Conservation (phyloP, 2,329 filamentous ascomycete genomes). For the Fusarium torreyae region DNA sequence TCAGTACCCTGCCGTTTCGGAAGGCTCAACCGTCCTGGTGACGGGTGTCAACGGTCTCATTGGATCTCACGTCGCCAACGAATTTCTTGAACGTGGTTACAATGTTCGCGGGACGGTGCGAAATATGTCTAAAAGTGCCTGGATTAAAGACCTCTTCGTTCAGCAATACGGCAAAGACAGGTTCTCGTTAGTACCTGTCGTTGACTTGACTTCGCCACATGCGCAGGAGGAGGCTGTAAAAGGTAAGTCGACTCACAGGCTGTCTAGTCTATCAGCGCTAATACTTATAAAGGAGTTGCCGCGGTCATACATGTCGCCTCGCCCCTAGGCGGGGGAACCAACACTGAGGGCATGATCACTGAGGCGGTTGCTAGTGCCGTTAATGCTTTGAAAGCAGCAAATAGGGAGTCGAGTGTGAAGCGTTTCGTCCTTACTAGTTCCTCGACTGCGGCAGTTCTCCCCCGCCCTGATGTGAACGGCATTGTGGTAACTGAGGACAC, state of each 20-base stretch:
- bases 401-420: neutral
- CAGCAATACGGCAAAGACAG: neutral
- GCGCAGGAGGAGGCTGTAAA: neutral
- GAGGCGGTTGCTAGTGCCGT: neutral
- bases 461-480: neutral
- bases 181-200: neutral
- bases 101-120: neutral
- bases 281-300: neutral
- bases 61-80: neutral
- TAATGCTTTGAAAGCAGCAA: neutral
- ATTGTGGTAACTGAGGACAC: constrained; percentile 7
- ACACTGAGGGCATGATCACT: neutral
- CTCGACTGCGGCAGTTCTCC: neutral
- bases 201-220: neutral
- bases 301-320: constrained; percentile 3
- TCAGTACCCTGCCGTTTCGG: neutral
- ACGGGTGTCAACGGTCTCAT: constrained; percentile 1
- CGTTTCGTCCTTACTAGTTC: constrained; percentile 9
- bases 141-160: neutral
- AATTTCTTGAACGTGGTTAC: neutral
- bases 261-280: neutral
- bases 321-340: neutral
- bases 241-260: neutral
- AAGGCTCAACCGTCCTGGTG: neutral
- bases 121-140: fast-evolving